Percentiles rank a stretch among this genome's conserved stretches.
These are phyloP conservation scores for Glaciozyma martinii DNA, from an alignment of 768 basidiomycete species.

Conservation along the genomic window DNA sequence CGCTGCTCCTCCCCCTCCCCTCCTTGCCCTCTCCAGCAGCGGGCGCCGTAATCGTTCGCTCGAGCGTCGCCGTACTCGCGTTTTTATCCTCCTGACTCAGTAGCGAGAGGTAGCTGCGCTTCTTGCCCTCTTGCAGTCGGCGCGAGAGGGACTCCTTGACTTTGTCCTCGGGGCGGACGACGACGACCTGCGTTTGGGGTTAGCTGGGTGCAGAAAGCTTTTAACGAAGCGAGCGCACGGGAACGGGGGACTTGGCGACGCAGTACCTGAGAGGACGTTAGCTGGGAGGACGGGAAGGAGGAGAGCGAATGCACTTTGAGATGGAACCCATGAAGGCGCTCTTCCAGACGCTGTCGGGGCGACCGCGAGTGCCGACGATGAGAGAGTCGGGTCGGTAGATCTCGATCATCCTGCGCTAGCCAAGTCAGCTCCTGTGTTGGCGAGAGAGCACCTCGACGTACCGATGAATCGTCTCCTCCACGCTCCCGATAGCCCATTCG, in stretches of 20 bases:
- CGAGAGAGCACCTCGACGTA: conserved; percentile 61
- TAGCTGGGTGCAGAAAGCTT: neutral
- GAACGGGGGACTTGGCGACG: conserved; percentile 71
- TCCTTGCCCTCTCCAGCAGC: too few species aligned
- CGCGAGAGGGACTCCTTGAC: conserved; percentile 28
- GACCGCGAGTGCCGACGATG: conserved; percentile 82
- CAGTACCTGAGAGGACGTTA: conserved; percentile 2
- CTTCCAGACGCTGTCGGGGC: conserved; percentile 48
- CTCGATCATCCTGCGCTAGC: conserved; percentile 24
- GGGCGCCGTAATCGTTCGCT: too few species aligned
- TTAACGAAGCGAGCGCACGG: conserved; percentile 45
- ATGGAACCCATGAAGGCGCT: conserved; percentile 55
- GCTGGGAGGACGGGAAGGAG: neutral
- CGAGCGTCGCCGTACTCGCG: neutral
- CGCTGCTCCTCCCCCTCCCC: too few species aligned
- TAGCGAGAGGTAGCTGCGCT: conserved; percentile 30
- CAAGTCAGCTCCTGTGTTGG: too few species aligned
- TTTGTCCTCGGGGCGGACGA: conserved; percentile 53
- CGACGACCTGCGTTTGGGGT: conserved; percentile 52
- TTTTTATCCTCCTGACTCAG: neutral
- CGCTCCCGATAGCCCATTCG: conserved; percentile 85
- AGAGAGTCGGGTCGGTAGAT: conserved; percentile 78
- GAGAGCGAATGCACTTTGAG: conserved; percentile 42
- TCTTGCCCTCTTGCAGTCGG: conserved; percentile 16
- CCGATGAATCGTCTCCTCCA: conserved; percentile 81